Base-by-base conservation (phyloP, 306 rosid genomes). In the Corylus americana region DNA sequence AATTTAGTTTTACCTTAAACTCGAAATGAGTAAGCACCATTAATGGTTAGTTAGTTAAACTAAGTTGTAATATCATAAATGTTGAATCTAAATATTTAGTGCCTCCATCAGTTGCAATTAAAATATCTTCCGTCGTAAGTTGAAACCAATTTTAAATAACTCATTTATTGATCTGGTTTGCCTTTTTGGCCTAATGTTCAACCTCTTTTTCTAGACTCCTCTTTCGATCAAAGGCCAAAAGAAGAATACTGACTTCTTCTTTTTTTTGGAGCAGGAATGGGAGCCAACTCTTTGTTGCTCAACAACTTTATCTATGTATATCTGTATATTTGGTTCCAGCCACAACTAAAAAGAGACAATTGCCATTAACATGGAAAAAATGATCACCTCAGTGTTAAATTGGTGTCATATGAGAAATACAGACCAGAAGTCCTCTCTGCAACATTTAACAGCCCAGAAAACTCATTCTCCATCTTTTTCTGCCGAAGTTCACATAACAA, bases 371-470 rank as follows among this genome's bases (percentile, higher is more conserved):
- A 45, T 62, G 73, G 71, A 77, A 86, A 78, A 81, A 75, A 82
- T 39, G 13, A 64, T 93, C 89, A 95, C 98, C 98, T 93, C 86
- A 95, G 89, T 17, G 98, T 95, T 88, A 95, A 90, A 81, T 93
- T 95, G 79, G 92, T 82, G 51, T 93, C 89, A 53, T 95, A 93
- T 27, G 99, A 95, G 89, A 90, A 95, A 84, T 83, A 95, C 58
- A 95, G 93, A 77, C 99, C 99, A 82, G 84, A 25, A 68, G 94
- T 95, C 85, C 75, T 95, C 90, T 95, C 98, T 51, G 90, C 97
- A 83, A 91, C 83, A 71, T 81, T 93, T 66, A 93, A 90, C 78
- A 95, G 90, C 61, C 77, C 84, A 18, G 90, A 86, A 86, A 95
- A 93, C 81, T 93, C 98, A 4, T 83, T 78, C 87, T 95, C 99